Evolutionary conservation across 306 rosid species (phyloP).

Genomic region (Gynostemma pentaphyllum): DNA sequence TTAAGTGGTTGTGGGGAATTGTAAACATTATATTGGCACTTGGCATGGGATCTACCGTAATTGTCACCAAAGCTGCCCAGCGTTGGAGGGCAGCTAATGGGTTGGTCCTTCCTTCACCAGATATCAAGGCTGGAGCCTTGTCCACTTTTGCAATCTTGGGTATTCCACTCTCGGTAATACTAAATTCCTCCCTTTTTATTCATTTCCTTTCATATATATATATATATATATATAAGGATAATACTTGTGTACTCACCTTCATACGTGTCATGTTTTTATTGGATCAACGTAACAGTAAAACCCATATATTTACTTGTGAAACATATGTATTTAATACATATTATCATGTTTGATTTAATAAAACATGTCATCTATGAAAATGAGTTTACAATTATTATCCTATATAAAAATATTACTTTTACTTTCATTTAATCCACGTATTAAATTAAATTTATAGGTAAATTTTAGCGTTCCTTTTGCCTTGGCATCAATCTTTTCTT

Average conservation of each 20-base stretch:
- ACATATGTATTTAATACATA: too few species aligned
- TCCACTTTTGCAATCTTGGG: constrained; percentile 46
- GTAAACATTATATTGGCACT: constrained; percentile 54
- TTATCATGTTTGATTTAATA: too few species aligned
- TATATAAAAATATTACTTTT: too few species aligned
- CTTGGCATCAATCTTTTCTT: constrained; percentile 70
- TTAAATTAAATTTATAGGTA: constrained; percentile 35
- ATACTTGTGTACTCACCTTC: constrained; percentile 60
- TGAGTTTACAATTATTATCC: too few species aligned
- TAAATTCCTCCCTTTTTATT: too few species aligned
- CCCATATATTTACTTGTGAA: too few species aligned
- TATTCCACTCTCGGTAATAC: too few species aligned
- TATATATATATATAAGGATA: too few species aligned
- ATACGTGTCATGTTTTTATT: too few species aligned
- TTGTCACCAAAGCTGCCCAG: constrained; percentile 49
- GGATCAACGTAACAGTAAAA: too few species aligned
- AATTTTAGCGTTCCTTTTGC: constrained; percentile 79
- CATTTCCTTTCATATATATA: too few species aligned
- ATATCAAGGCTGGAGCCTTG: constrained; percentile 46
- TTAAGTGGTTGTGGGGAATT: constrained; percentile 60
- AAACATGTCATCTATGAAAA: not conserved
- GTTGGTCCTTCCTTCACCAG: constrained; percentile 23
- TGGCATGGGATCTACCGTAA: constrained; percentile 36
- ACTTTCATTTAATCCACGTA: too few species aligned
- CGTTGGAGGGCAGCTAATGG: not conserved